Conservation (phyloP, 148 eudicot genomes). For the Vaccinium vitisidaea region DNA sequence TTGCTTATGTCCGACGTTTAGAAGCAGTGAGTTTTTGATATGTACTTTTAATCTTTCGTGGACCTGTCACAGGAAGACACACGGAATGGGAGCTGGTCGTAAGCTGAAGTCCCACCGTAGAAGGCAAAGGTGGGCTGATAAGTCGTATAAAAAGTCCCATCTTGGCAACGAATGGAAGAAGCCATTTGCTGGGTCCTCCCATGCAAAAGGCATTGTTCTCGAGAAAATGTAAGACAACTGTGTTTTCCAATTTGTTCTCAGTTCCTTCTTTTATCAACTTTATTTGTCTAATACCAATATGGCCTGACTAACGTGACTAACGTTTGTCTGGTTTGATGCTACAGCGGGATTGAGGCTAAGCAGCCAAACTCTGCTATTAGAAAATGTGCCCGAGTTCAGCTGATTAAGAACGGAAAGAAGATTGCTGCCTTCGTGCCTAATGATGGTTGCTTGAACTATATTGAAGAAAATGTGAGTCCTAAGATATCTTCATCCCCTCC, state of each 20-base stretch:
- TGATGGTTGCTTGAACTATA: slow-evolving; percentile 38
- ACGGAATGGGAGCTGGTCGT: slow-evolving; percentile 43
- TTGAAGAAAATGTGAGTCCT: slow-evolving; percentile 33
- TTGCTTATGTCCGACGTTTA: background rate
- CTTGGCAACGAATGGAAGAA: slow-evolving; percentile 41
- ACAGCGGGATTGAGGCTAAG: slow-evolving; percentile 34
- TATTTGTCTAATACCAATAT: background rate
- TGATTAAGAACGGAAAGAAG: slow-evolving; percentile 38
- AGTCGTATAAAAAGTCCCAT: slow-evolving; percentile 34
- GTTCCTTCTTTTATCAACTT: background rate
- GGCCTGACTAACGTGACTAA: background rate
- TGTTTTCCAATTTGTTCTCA: background rate
- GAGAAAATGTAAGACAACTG: slow-evolving; percentile 29
- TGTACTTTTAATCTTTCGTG: background rate
- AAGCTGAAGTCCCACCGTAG: slow-evolving; percentile 39
- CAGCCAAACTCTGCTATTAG: slow-evolving; percentile 42
- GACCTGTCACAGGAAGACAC: slow-evolving; percentile 31
- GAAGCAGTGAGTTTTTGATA: no score
- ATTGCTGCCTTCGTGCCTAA: slow-evolving; percentile 38
- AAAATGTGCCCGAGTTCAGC: slow-evolving; percentile 36
- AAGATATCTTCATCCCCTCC: background rate
- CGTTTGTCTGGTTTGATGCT: background rate
- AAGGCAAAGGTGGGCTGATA: slow-evolving; percentile 39
- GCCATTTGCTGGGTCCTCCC: slow-evolving; percentile 44
- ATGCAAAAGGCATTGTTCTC: slow-evolving; percentile 37